Conservation (phyloP, 176 grass and related monocot species). For the Puya raimondii region DNA sequence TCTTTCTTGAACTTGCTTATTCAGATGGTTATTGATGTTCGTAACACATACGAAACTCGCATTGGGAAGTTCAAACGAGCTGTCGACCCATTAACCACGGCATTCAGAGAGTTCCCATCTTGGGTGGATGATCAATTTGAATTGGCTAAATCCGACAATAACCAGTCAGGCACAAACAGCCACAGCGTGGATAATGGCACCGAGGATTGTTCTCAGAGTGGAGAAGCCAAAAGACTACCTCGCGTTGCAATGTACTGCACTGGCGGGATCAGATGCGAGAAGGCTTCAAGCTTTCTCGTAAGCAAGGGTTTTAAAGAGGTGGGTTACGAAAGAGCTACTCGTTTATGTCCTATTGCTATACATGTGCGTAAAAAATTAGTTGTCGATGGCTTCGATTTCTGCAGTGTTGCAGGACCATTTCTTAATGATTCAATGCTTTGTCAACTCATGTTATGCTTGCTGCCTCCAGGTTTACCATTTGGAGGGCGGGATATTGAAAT, state of each 20-base stretch:
- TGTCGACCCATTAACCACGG: conserved; percentile 66
- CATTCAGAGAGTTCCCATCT: conserved; percentile 80
- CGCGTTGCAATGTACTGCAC: conserved; percentile 99
- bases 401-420: neutral
- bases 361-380: too few species aligned
- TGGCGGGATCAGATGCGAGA: conserved; percentile 96
- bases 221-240: conserved; percentile 39
- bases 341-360: too few species aligned
- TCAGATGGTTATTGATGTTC: conserved; percentile 90
- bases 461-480: conserved; percentile 76
- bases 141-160: conserved; percentile 34
- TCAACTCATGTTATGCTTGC: neutral
- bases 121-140: conserved; percentile 83
- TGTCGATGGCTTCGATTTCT: too few species aligned
- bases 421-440: neutral
- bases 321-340: neutral
- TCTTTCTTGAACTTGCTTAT: conserved; percentile 5
- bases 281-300: conserved; percentile 95
- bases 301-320: conserved; percentile 95
- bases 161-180: conserved; percentile 10
- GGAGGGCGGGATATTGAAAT: conserved; percentile 92
- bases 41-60: conserved; percentile 93
- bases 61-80: conserved; percentile 92
- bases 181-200: neutral
- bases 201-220: conserved; percentile 1